Base-by-base conservation (phyloP, 306 rosid genomes). In the Luffa acutangula region DNA sequence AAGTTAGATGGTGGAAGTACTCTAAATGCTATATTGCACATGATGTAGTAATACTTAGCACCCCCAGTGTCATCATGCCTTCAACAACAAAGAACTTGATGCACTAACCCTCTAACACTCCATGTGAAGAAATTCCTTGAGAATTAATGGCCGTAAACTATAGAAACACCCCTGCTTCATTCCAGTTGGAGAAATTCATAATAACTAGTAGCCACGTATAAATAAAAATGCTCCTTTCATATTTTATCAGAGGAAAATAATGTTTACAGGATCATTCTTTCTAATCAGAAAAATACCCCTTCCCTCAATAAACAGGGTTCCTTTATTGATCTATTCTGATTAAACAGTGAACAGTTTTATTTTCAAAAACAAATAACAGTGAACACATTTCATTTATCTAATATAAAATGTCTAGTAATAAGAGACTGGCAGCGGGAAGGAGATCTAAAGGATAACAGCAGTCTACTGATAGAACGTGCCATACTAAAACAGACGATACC, bases 401-500 rank as follows among this genome's bases (percentile, higher is more conserved):
- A 41, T 18, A 41, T 66, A 17, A 65, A 3, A 66, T 67, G 13
- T 3, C 3, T 21, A 67, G 21, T 45, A 25, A 46, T 12, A 42
- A 20, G 5, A 71, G 39, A 71, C 12, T 71, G 5, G 20, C 41
- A 25, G 41, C 33, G 3, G 37, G 53, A 42, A 43, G 36, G 54
- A 45, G 76, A 42, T 71, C 42, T 71, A 21, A n/a, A 42, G 42
- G 52, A n/a, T 42, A 69, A 42, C 5, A 42, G 4, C 36, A 69
- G 15, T 4, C 3, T 7, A 39, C 20, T 2, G 73, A 66, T 66
- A 7, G 5, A 66, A 15, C 14, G 14, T 17, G 53, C 3, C 31
- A 3, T 69, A 69, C 75, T 42, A 9, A 41, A 41, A 39, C 7
- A 71, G 51, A 0, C n/a, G 5, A 18, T 21, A 94, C 98, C 96